Evolutionary conservation across 2,329 filamentous ascomycete genomes (phyloP).

Genomic region (Diaporthe longicolla): DNA sequence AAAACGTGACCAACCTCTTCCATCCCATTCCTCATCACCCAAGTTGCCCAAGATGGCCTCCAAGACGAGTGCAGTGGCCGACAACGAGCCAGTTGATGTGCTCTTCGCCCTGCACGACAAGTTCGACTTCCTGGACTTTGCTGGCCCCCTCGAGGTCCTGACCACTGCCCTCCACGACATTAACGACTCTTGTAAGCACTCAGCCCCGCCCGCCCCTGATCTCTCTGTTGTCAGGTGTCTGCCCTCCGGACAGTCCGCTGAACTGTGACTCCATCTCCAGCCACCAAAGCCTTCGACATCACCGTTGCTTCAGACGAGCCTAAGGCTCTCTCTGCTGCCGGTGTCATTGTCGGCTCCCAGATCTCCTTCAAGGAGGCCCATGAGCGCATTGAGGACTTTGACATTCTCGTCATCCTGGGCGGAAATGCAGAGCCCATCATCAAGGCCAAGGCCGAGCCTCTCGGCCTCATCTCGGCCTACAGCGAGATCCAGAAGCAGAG

Average conservation of each 20-base stretch:
- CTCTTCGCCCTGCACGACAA: constrained; percentile 73
- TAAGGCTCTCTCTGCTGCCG: constrained; percentile 71
- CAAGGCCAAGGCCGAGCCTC: constrained; percentile 77
- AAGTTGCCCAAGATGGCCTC: constrained; percentile 66
- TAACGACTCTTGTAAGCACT: constrained; percentile 62
- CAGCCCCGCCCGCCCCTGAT: constrained; percentile 32
- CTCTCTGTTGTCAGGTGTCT: constrained; percentile 20
- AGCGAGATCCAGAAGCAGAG: constrained; percentile 85
- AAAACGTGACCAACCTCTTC: constrained; percentile 27
- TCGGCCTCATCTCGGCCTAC: constrained; percentile 81
- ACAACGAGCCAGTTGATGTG: constrained; percentile 70
- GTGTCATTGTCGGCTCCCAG: constrained; percentile 79
- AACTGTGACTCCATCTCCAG: constrained; percentile 51
- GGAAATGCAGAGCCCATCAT: constrained; percentile 76
- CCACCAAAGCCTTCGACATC: constrained; percentile 70
- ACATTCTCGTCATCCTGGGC: constrained; percentile 84
- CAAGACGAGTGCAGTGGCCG: constrained; percentile 71
- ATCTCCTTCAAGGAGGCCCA: constrained; percentile 85
- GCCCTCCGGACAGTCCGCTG: constrained; percentile 13
- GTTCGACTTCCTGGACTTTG: constrained; percentile 72
- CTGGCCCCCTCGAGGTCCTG: constrained; percentile 68
- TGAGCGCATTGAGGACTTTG: constrained; percentile 80
- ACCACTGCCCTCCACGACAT: constrained; percentile 65
- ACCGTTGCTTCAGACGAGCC: constrained; percentile 68
- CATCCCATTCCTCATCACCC: constrained; percentile 32